Conservation (phyloP, 495 filamentous ascomycete genomes). For the Trichoderma reesei region DNA sequence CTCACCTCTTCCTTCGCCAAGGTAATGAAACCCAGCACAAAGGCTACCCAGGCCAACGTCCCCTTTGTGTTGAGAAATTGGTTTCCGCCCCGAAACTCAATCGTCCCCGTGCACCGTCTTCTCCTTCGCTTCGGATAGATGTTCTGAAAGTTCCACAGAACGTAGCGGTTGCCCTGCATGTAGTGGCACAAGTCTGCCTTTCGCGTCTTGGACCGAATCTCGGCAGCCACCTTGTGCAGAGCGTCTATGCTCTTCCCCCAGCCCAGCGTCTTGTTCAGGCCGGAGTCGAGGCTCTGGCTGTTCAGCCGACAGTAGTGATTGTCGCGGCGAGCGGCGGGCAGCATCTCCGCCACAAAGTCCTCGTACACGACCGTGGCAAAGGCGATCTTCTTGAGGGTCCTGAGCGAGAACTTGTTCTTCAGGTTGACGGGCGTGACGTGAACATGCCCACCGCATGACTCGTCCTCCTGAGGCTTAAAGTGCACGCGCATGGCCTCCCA, state of each 20-base stretch:
- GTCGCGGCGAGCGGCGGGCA: constrained; percentile 14
- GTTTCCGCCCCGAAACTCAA: constrained; percentile 17
- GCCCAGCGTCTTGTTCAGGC: constrained; percentile 9
- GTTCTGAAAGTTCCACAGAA: constrained; percentile 21
- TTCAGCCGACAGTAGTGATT: constrained; percentile 17
- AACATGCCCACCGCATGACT: constrained; percentile 17
- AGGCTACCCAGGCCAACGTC: constrained; percentile 14
- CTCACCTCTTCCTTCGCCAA: constrained; percentile 12
- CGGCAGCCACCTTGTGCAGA: constrained; percentile 11
- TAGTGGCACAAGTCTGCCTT: constrained; percentile 12
- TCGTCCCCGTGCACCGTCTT: constrained; percentile 13
- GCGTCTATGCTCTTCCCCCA: constrained; percentile 7
- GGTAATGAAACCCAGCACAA: constrained; percentile 14
- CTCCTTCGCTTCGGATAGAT: constrained; percentile 10
- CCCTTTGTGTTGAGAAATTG: constrained; percentile 14
- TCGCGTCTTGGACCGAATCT: constrained; percentile 13
- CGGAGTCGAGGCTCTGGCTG: constrained; percentile 5
- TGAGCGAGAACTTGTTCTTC: constrained; percentile 15
- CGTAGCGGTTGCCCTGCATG: constrained; percentile 17
- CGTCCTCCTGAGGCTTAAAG: constrained; percentile 15
- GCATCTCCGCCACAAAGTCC: constrained; percentile 12
- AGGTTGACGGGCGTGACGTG: constrained; percentile 14
- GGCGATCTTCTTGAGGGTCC: constrained; percentile 15
- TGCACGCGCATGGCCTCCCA: constrained; percentile 17
- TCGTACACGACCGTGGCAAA: constrained; percentile 17